Base-by-base conservation (phyloP, 1,284 basidiomycete genomes). In the Ustanciosporium gigantosporum region DNA sequence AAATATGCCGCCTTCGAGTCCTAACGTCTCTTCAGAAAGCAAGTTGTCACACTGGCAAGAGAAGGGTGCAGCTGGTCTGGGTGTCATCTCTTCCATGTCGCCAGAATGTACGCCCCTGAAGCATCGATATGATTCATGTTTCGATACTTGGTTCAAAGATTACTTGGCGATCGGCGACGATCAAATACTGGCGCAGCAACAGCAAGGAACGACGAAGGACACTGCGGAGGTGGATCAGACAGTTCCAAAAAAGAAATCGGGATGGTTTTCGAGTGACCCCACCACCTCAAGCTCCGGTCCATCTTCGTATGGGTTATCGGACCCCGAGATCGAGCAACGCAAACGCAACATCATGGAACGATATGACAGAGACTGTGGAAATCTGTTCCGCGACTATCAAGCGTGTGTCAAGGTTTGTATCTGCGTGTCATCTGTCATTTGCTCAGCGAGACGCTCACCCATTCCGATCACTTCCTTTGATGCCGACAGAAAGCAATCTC, bases 81-180 rank as follows among this genome's bases (percentile, higher is more conserved):
- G 62, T 1, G 48, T 57, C n/a, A 78, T 78, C 69, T 59, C 73
- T 4, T 78, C 76, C 4, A 82, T 94, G 22, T 84, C 88, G 3
- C 81, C 85, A 2, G 84, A 87, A 80, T 96, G 93, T 79, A 95
- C 92, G 3, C 87, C 88, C 0, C 83, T 92, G 46, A 96, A 96
- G 78, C 86, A 87, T 57, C 82, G 85, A 52, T 96, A 95, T 78
- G 92, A 96, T 79, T 81, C 87, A 0, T 96, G 93, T 82, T 96
- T 96, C 82, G 94, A 95, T 75, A 85, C 87, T 6, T 96, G 92
- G 93, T 92, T 96, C 73, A 90, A 92, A 76, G 89, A 89, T 19
- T 96, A 95, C 76, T 85, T 96, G 25, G 57, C 66, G 19, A 59
- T 70, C 27, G 52, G 65, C 1, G 73, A 69, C 57, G 36, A 48